These are phyloP conservation scores for Lepiota brunneoincarnata DNA, from an alignment of 768 basidiomycete species.

Conservation along the genomic window DNA sequence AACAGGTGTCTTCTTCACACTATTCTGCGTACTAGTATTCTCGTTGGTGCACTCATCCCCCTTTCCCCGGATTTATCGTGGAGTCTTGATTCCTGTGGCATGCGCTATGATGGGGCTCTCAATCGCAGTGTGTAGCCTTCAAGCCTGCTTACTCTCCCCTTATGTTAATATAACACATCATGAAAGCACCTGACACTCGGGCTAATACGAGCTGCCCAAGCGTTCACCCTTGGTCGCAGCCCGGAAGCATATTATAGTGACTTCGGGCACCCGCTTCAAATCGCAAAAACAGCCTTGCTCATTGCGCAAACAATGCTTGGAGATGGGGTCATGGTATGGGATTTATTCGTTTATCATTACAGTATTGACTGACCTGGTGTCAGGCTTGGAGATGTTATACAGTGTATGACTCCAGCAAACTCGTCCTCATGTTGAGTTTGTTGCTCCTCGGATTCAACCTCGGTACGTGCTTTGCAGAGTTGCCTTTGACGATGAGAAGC, in stretches of 20 bases:
- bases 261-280: constrained; percentile 2
- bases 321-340: constrained; percentile 6
- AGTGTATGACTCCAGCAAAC: constrained; percentile 1
- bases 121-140: not conserved
- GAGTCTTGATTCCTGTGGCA: not conserved
- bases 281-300: not conserved
- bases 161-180: not conserved
- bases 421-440: not conserved
- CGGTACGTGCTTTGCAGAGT: not conserved
- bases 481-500: not conserved
- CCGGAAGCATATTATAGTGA: not conserved
- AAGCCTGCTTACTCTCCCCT: not conserved
- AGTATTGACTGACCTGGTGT: not conserved
- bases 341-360: not conserved
- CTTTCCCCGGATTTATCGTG: not conserved
- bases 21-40: constrained; percentile 2
- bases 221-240: not conserved
- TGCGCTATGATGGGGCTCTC: constrained; percentile 1
- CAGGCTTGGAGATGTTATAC: constrained; percentile 8
- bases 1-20: constrained; percentile 8
- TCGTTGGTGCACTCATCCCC: not conserved
- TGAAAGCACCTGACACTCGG: constrained; percentile 2
- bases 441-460: not conserved
- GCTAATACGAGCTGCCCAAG: not conserved
- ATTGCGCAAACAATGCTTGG: constrained; percentile 6